Evolutionary conservation across 179 eudicot genomes (phyloP).

Genomic region (Silene coronaria): DNA sequence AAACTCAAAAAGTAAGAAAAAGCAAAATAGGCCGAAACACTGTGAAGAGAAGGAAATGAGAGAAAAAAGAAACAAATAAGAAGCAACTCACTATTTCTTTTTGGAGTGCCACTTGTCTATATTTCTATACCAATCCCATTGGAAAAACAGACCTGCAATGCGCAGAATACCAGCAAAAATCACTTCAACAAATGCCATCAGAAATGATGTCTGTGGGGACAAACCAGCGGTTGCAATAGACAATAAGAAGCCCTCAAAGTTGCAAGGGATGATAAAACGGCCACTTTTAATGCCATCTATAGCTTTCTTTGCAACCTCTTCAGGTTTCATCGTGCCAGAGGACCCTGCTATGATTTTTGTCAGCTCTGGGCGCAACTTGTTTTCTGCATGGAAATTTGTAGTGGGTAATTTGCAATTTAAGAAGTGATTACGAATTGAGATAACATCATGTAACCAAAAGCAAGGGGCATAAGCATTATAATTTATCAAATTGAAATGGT

Average conservation of each 20-base stretch:
- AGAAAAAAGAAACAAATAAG: not conserved
- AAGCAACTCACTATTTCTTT: conserved; percentile 29
- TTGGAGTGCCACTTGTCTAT: conserved; percentile 65
- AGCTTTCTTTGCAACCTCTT: conserved; percentile 76
- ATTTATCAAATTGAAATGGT: not conserved
- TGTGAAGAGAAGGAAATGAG: not conserved
- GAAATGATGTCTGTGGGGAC: conserved; percentile 71
- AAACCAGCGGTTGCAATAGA: conserved; percentile 73
- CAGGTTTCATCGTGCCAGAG: conserved; percentile 80
- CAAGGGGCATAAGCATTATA: not conserved
- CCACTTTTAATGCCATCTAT: conserved; percentile 63
- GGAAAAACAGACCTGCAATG: conserved; percentile 53
- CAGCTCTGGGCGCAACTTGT: conserved; percentile 59
- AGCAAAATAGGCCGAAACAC: not conserved
- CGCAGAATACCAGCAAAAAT: conserved; percentile 53
- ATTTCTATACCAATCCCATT: conserved; percentile 65
- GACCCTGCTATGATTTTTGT: conserved; percentile 67
- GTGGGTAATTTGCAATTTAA: not conserved
- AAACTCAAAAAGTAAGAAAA: not conserved
- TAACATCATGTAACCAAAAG: too few species aligned
- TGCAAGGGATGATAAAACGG: conserved; percentile 65
- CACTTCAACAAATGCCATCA: conserved; percentile 90
- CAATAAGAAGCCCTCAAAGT: conserved; percentile 59
- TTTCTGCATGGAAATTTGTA: conserved; percentile 45
- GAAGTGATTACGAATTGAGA: not conserved